A percentile compares a stretch with the other conserved stretches of the same genome.
Conservation (phyloP, 805 yeast species). For the Metschnikowia lunata region DNA sequence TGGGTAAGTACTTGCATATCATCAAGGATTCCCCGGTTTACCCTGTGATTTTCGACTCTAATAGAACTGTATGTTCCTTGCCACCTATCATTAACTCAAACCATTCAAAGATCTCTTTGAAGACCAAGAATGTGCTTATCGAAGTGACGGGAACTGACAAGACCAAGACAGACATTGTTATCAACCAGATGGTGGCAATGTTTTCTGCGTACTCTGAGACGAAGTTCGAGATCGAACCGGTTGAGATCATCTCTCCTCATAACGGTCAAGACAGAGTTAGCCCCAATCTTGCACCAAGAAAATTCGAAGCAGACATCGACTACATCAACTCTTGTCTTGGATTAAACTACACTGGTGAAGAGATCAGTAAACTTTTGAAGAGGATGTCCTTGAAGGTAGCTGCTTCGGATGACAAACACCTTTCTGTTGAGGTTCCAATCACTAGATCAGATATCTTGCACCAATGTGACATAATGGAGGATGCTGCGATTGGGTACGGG, state of each 20-base stretch:
- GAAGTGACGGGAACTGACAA: slow-evolving; percentile 94
- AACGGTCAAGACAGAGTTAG: slow-evolving; percentile 68
- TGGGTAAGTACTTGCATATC: slow-evolving; percentile 84
- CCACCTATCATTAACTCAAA: slow-evolving; percentile 97
- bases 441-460: slow-evolving; percentile 95
- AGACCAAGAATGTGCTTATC: slow-evolving; percentile 84
- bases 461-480: slow-evolving; percentile 98
- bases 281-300: slow-evolving; percentile 69
- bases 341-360: slow-evolving; percentile 62
- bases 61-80: slow-evolving; percentile 76
- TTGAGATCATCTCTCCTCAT: slow-evolving; percentile 77
- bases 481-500: slow-evolving; percentile 95
- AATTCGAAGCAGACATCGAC: slow-evolving; percentile 65
- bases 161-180: slow-evolving; percentile 90
- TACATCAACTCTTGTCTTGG: slow-evolving; percentile 94
- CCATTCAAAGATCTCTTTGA: slow-evolving; percentile 77
- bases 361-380: slow-evolving; percentile 61
- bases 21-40: slow-evolving; percentile 83
- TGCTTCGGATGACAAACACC: slow-evolving; percentile 44
- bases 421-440: slow-evolving; percentile 76
- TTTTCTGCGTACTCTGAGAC: slow-evolving; percentile 81
- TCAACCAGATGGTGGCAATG: slow-evolving; percentile 92
- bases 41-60: slow-evolving; percentile 83
- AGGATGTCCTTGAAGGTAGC: slow-evolving; percentile 78
- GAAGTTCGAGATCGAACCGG: slow-evolving; percentile 87